Conservation (phyloP, 768 basidiomycete genomes). For the Sistotremastrum suecicum region DNA sequence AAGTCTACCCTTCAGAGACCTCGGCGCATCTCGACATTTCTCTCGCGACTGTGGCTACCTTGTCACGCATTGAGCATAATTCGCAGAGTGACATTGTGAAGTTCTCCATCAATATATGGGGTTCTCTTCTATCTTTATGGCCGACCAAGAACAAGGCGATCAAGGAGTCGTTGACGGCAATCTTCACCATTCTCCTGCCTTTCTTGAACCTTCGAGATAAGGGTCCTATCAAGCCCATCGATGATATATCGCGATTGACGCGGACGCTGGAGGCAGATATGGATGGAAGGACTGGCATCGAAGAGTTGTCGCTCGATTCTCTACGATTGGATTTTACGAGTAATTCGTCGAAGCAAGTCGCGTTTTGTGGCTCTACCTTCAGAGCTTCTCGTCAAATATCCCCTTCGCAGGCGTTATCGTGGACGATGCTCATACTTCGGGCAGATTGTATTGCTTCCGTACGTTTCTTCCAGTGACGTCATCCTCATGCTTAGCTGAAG, state of each 20-base stretch:
- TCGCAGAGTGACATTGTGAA: slow-evolving; percentile 37
- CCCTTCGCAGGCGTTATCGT: slow-evolving; percentile 51
- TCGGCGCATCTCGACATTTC: slow-evolving; percentile 71
- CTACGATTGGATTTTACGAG: slow-evolving; percentile 38
- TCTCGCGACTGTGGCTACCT: slow-evolving; percentile 46
- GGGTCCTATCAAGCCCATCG: slow-evolving; percentile 24
- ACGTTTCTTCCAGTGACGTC: slow-evolving; percentile 2
- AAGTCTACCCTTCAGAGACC: slow-evolving; percentile 54
- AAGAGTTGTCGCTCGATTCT: slow-evolving; percentile 48
- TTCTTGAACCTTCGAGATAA: slow-evolving; percentile 35
- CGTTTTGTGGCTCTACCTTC: slow-evolving; percentile 56
- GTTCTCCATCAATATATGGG: slow-evolving; percentile 53
- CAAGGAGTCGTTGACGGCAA: slow-evolving; percentile 70
- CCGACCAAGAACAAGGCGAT: slow-evolving; percentile 57
- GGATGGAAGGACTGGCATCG: slow-evolving; percentile 49
- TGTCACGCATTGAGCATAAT: slow-evolving; percentile 73
- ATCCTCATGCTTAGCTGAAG: too few relatives aligned
- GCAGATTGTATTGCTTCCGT: slow-evolving; percentile 68
- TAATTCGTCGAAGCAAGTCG: slow-evolving; percentile 1
- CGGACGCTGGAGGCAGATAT: slow-evolving; percentile 45
- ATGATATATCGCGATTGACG: slow-evolving; percentile 40
- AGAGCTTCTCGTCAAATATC: slow-evolving; percentile 64
- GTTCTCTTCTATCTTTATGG: slow-evolving; percentile 57
- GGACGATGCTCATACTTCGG: slow-evolving; percentile 68
- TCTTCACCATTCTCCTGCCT: slow-evolving; percentile 59